Evolutionary conservation across 768 basidiomycete genomes (phyloP), one percentile per base, ranked within the genome.

Genomic region (Mycena belliarum): DNA sequence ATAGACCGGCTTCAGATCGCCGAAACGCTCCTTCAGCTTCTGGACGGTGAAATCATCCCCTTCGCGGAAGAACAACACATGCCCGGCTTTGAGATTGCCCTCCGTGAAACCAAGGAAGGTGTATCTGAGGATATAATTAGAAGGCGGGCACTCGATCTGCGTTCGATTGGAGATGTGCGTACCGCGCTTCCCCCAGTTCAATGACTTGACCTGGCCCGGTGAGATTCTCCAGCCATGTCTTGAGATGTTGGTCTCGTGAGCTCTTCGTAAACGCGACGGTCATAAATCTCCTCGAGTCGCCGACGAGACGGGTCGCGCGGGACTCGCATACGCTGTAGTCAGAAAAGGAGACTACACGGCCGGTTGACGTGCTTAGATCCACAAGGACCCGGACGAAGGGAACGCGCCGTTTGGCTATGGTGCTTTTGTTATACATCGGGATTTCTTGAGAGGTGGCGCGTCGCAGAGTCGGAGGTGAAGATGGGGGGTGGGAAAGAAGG

Each of bases 41-140:
- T 55, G 40, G 23, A 62, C 57, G 1, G 65, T 55, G 42, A 47
- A 62, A 16, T 62, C 55, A 10, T 29, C 14, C 6, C 57, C 64
- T 45, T 67, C 65, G 1, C 55, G 43, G 42, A 67, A 67, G 37
- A 65, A 65, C 3, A 65, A 25, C 5, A 67, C 9, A 21, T 60
- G 52, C 3, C 59, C 60, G 7, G 63, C 24, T 26, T 65, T 65
- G n/a, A 67, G 47, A 32, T 60, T 55, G 18, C 42, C 56, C 48
- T 67, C 66, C 1, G 62, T 65, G 29, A 40, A 63, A 0, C 66
- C 66, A 3, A 67, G 51, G 28, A 65, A 67, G 0, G 46, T 32
- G 21, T 61, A 67, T 46, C 66, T 67, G n/a, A 18, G 25, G 15
- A 35, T 7, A 3, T 18, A 11, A 23, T 49, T 15, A 60, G 44